These are phyloP conservation scores for Rhinocladiella mackenziei DNA, from an alignment of 2,329 filamentous ascomycete genomes.

Conservation along the genomic window DNA sequence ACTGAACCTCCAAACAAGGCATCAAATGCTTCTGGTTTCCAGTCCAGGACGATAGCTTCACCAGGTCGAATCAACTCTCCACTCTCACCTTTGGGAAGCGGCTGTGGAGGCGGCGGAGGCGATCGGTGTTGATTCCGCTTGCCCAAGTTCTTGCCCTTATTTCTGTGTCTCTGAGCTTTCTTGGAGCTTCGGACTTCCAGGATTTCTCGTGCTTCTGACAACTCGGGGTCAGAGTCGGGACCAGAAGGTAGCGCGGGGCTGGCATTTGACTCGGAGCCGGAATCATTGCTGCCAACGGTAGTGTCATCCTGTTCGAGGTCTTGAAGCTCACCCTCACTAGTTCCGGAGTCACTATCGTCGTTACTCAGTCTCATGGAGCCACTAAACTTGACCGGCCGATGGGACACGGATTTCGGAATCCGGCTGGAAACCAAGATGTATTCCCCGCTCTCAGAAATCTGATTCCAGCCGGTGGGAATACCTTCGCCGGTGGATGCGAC, in stretches of 20 bases:
- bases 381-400: slow-evolving; percentile 29
- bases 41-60: slow-evolving; percentile 84
- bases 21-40: slow-evolving; percentile 67
- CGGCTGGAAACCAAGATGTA: slow-evolving; percentile 21
- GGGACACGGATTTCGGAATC: slow-evolving; percentile 22
- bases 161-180: slow-evolving; percentile 36
- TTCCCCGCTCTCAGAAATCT: slow-evolving; percentile 37
- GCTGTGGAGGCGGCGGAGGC: slow-evolving; percentile 18
- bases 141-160: slow-evolving; percentile 34
- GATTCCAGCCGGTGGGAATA: slow-evolving; percentile 67
- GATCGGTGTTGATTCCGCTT: slow-evolving; percentile 20
- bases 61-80: slow-evolving; percentile 64
- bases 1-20: slow-evolving; percentile 57
- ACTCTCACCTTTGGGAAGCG: slow-evolving; percentile 38
- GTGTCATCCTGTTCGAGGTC: slow-evolving; percentile 25
- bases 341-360: slow-evolving; percentile 30
- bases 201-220: slow-evolving; percentile 25
- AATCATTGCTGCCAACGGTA: slow-evolving; percentile 22
- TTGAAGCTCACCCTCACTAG: slow-evolving; percentile 35
- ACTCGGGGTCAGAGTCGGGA: slow-evolving; percentile 33
- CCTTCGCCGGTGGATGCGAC: slow-evolving; percentile 58
- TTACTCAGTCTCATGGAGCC: slow-evolving; percentile 24
- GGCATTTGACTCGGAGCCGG: slow-evolving; percentile 20
- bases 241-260: slow-evolving; percentile 26
- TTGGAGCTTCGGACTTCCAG: slow-evolving; percentile 25